These are phyloP conservation scores for Hortiboletus campestris DNA, from an alignment of 768 basidiomycete genomes.

Conservation along the genomic window DNA sequence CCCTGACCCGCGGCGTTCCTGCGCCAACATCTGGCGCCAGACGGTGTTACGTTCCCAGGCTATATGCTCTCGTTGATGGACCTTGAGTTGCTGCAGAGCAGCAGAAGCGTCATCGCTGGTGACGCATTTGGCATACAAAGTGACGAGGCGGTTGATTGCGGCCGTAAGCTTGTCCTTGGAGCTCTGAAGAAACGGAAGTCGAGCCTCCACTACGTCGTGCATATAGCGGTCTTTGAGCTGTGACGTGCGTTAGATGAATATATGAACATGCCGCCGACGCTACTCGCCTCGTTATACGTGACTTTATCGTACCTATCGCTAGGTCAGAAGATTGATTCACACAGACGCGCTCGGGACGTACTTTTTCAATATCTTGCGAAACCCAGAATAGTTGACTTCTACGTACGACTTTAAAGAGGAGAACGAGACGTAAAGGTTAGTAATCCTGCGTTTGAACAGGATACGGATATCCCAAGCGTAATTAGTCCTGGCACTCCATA, in stretches of 20 bases:
- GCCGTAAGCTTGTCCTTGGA: conserved; percentile 63
- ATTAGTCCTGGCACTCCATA: conserved; percentile 80
- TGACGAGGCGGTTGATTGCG: conserved; percentile 56
- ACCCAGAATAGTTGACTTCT: conserved; percentile 89
- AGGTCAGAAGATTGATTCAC: neutral
- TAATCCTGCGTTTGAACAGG: conserved; percentile 87
- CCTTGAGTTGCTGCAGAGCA: conserved; percentile 79
- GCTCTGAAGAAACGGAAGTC: conserved; percentile 63
- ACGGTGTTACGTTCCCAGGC: conserved; percentile 98
- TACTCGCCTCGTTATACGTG: conserved; percentile 60
- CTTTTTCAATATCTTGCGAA: conserved; percentile 96
- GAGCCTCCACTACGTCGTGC: conserved; percentile 61
- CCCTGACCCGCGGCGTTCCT: conserved; percentile 60
- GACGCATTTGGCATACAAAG: conserved; percentile 84
- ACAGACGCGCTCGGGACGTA: conserved; percentile 34
- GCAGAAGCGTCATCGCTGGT: conserved; percentile 63
- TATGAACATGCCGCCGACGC: neutral
- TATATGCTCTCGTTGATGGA: conserved; percentile 88
- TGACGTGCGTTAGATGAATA: neutral
- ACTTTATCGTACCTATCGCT: conserved; percentile 91
- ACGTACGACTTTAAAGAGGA: conserved; percentile 82
- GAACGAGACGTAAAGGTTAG: conserved; percentile 73
- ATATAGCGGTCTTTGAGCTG: conserved; percentile 80
- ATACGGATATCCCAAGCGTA: conserved; percentile 82
- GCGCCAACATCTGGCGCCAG: conserved; percentile 93